Conservation (phyloP, 306 rosid species). For the Delonix regia region DNA sequence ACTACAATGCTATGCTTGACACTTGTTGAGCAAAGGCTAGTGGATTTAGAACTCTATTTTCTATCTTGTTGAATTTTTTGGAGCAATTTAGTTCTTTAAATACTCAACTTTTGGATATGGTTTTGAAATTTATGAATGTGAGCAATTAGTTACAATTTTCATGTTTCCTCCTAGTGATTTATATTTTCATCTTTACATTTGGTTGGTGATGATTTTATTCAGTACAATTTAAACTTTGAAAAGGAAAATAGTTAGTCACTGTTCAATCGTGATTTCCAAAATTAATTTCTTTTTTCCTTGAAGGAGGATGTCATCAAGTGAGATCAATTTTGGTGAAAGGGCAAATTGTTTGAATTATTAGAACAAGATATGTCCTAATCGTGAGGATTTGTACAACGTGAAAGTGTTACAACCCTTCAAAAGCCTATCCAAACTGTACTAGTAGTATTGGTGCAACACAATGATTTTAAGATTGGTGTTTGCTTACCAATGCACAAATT, state of each 20-base stretch:
- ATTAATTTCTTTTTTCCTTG: background rate
- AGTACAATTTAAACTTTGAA: background rate
- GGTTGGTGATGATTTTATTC: background rate
- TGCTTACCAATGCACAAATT: background rate
- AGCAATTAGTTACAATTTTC: background rate
- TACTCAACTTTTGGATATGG: background rate
- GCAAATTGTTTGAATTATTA: background rate
- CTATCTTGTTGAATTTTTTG: background rate
- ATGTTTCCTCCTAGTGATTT: no score
- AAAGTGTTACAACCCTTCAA: background rate
- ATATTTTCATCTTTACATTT: background rate
- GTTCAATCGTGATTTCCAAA: background rate
- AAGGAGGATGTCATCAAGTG: background rate
- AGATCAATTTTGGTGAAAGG: background rate
- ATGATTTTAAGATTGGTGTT: background rate
- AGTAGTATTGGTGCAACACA: background rate
- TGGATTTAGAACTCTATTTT: background rate
- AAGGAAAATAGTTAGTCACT: background rate
- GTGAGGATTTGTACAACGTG: background rate
- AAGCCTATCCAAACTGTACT: background rate
- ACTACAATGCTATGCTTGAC: background rate
- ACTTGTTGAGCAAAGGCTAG: background rate
- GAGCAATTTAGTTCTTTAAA: background rate
- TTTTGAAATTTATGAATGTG: background rate
- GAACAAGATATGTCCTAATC: background rate